Conservation (phyloP, 805 yeast genomes). For the Candida quercuum region DNA sequence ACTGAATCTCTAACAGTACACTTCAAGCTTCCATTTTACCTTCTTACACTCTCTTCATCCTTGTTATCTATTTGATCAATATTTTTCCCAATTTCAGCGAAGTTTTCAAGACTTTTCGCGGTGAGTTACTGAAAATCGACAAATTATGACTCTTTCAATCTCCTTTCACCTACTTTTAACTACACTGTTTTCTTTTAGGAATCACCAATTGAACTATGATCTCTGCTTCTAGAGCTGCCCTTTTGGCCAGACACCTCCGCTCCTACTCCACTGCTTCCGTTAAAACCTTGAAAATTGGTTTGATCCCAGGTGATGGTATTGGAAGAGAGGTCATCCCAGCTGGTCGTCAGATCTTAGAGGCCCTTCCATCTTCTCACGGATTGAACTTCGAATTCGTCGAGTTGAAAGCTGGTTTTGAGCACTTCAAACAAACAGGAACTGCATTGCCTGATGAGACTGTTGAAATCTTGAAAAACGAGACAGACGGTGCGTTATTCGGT, state of each 20-base stretch:
- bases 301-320: constrained; percentile 98
- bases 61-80: too few relatives aligned
- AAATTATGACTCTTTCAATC: not conserved
- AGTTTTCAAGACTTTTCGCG: too few relatives aligned
- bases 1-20: too few relatives aligned
- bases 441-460: constrained; percentile 95
- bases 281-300: constrained; percentile 52
- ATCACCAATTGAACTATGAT: not conserved
- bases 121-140: too few relatives aligned
- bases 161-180: too few relatives aligned
- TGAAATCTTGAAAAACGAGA: constrained; percentile 62
- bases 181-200: too few relatives aligned
- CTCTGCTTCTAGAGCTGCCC: not conserved
- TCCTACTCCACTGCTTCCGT: constrained; percentile 31
- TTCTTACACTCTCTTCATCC: too few relatives aligned
- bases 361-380: constrained; percentile 69
- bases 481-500: constrained; percentile 97
- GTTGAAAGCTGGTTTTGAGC: constrained; percentile 91
- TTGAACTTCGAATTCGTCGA: constrained; percentile 81
- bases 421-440: constrained; percentile 89
- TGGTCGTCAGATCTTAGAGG: constrained; percentile 82
- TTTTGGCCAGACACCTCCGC: constrained; percentile 13
- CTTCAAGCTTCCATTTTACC: too few relatives aligned
- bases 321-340: constrained; percentile 98
- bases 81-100: too few relatives aligned